Percentiles rank a stretch among this genome's conserved stretches.
phyloP scores from a whole-genome alignment of 2,329 filamentous ascomycete genomes.

The Colletotrichum agaves region DNA sequence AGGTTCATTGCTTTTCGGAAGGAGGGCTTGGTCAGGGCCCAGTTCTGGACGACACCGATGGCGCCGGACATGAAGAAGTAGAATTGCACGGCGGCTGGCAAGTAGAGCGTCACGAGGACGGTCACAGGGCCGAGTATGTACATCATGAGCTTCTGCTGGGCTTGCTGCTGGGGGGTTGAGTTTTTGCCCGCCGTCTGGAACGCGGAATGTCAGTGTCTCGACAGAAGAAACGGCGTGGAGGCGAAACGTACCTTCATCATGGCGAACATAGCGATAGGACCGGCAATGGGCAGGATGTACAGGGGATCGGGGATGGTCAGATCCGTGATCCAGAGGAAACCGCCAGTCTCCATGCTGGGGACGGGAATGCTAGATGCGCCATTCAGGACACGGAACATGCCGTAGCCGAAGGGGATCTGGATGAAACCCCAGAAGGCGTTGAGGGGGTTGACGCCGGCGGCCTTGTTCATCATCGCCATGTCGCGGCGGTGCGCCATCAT shows the following conservation, averaged over 20 bases:
- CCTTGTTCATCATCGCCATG: slow-evolving; percentile 50
- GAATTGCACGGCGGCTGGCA: slow-evolving; percentile 60
- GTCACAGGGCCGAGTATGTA: slow-evolving; percentile 56
- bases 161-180: slow-evolving; percentile 46
- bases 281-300: slow-evolving; percentile 75
- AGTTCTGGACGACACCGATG: slow-evolving; percentile 47
- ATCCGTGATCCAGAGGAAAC: slow-evolving; percentile 82
- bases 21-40: slow-evolving; percentile 50
- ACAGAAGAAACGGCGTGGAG: neutral
- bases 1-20: slow-evolving; percentile 54
- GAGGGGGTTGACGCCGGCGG: slow-evolving; percentile 48
- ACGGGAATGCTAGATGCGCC: slow-evolving; percentile 84
- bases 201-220: slow-evolving; percentile 31
- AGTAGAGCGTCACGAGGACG: slow-evolving; percentile 57
- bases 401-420: slow-evolving; percentile 77
- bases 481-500: slow-evolving; percentile 55
- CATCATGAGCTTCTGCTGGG: slow-evolving; percentile 55
- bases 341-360: slow-evolving; percentile 77
- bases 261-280: slow-evolving; percentile 65
- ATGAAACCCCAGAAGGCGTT: slow-evolving; percentile 52
- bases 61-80: slow-evolving; percentile 57
- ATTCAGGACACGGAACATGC: slow-evolving; percentile 80
- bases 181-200: slow-evolving; percentile 25
- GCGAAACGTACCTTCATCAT: slow-evolving; percentile 61
- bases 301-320: slow-evolving; percentile 81